Base-by-base conservation (phyloP, 164 flowering plant species). In the Saururus chinensis region DNA sequence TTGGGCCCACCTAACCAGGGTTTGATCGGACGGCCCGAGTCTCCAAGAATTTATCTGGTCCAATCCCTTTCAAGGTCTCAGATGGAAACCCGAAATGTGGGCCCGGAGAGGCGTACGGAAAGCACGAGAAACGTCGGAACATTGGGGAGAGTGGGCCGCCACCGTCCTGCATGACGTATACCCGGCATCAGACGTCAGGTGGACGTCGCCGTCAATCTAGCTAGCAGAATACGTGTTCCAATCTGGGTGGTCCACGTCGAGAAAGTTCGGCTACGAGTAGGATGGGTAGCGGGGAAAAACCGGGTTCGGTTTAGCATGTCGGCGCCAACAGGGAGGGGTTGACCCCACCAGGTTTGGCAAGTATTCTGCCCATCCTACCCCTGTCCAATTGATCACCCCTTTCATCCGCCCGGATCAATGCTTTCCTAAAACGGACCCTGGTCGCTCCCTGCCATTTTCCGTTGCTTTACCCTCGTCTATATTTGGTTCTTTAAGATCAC, bases 181-280 rank as follows among this genome's bases (percentile, higher is more conserved):
- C 40, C 30, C 48, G 63, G 22, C 13, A 1, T 25, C 56, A 24
- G 48, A 30, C 56, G 57, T 62, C 64, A 53, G 57, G 25, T 7
- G 42, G 24, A 20, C 20, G 64, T 53, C 57, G 25, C 48, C 24
- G 42, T 25, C 64, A 5, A 23, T 19, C 49, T 20, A 12, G 57
- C 49, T 12, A 22, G 45, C 37, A 4, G 19, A 24, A 54, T 48
- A 35, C 57, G 64, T n/a, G 64, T 62, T 45, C 2, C 7, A 12
- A 13, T 21, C 49, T 6, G 0, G 40, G 64, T 61, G 45, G 63
- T 49, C 41, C 49, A 53, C 35, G 1, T 52, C 51, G 48, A 62
- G 64, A 62, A 48, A 51, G 42, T 61, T 61, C 64, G 40, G 64
- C 23, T n/a, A 54, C 57, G 57, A 54, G 57, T 21, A 54, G 57